A percentile compares a stretch with the other conserved stretches of the same genome.
These are phyloP conservation scores for Ophiostoma sp. DNA, from an alignment of 2,329 filamentous ascomycete genomes.

Conservation along the genomic window DNA sequence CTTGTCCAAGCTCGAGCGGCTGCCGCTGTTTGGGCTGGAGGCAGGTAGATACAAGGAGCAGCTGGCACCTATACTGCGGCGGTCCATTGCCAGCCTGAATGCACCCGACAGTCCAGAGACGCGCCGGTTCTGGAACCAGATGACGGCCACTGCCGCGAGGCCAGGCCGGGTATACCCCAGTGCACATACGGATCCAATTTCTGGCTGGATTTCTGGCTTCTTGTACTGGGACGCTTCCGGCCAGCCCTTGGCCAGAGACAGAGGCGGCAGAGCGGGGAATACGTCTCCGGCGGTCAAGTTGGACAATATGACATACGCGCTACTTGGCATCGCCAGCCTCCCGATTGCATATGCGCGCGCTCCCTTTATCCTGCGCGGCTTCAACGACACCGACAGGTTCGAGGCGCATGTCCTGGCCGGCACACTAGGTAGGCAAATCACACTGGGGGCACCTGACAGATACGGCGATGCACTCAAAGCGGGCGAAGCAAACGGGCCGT, in stretches of 20 bases:
- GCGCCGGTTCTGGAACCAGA: neutral
- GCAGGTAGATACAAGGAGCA: neutral
- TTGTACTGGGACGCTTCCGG: neutral
- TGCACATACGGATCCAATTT: neutral
- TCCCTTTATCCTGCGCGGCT: neutral
- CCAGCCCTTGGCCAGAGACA: neutral
- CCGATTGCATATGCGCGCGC: neutral
- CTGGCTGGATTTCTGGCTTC: neutral
- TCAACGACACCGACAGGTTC: neutral
- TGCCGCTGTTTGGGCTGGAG: neutral
- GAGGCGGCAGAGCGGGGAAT: too few species aligned
- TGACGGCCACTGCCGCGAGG: neutral
- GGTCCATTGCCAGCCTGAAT: neutral
- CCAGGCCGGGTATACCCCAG: neutral
- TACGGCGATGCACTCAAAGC: neutral
- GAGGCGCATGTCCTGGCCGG: neutral
- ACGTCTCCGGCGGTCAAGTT: neutral
- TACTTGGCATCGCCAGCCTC: neutral
- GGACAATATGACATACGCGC: neutral
- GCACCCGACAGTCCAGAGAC: neutral
- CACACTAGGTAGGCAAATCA: neutral
- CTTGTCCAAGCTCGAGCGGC: neutral
- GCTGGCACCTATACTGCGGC: neutral
- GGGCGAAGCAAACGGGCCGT: slow-evolving; percentile 52
- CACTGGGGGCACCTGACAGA: neutral